phyloP scores from a whole-genome alignment of 495 filamentous ascomycete genomes.

The Astrothelium subdiscretum region DNA sequence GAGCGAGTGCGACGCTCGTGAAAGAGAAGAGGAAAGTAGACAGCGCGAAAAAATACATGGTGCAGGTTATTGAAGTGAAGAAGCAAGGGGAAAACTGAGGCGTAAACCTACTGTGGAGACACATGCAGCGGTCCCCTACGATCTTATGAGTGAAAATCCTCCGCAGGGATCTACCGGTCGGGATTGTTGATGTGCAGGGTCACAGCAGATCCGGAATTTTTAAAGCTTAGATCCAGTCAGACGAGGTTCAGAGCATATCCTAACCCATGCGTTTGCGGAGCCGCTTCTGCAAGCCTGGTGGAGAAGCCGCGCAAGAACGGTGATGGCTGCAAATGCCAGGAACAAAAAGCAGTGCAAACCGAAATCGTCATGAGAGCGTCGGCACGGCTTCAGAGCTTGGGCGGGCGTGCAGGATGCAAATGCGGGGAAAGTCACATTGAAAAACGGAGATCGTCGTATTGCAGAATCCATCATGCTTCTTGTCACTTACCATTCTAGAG shows the following conservation, averaged over 20 bases:
- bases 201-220: not conserved
- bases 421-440: constrained; percentile 2
- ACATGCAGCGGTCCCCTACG: not conserved
- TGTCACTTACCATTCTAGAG: not conserved
- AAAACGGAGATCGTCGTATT: constrained; percentile 1
- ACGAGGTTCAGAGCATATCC: not conserved
- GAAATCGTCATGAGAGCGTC: not conserved
- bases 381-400: not conserved
- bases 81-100: not conserved
- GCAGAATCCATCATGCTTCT: not conserved
- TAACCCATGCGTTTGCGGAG: not conserved
- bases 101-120: not conserved
- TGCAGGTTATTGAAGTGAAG: not conserved
- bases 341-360: not conserved
- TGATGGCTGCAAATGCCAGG: not conserved
- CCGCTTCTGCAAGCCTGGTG: not conserved
- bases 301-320: not conserved
- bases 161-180: not conserved
- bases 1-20: not conserved
- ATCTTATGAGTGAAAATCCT: not conserved
- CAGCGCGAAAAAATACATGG: not conserved
- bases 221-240: not conserved
- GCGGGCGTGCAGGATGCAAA: not conserved
- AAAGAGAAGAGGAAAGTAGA: not conserved
- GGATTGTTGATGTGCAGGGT: not conserved